Base-by-base conservation (phyloP, 192 early-diverging fungal species). In the Coemansia sp. region DNA sequence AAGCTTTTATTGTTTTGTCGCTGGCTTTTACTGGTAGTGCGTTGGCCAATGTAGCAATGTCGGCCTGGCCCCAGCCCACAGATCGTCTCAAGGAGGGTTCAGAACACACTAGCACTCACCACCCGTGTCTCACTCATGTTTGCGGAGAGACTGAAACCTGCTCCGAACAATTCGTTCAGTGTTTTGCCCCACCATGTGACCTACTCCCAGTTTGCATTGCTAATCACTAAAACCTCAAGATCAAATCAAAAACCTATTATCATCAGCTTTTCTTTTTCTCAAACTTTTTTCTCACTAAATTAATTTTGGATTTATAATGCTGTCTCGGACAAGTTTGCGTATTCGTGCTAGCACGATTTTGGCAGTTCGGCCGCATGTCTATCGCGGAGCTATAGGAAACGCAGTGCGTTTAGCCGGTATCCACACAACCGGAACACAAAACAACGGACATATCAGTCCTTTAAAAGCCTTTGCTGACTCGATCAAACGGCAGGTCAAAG, bases 401-500 rank as follows among this genome's bases (percentile, higher is more conserved):
- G 49, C 50, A 2, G 26, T 47, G 14, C 54, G 53, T 30, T 28
- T 51, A 6, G 59, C 68, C 26, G 49, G 60, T 14, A 20, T 78
- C 7, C 75, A 78, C 50, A 72, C 75, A 2, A 59, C 75, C 2
- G 50, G 50, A 12, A 46, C 52, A 36, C 30, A n/a, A 33, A 40
- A 26, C 21, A 68, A 78, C 53, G 75, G 75, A 1, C 75, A 78
- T 18, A 46, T 70, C 44, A 82, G 76, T 57, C 85, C 91, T 50
- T 64, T 94, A 61, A 67, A 80, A 54, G 89, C 85, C 18, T 98
- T 98, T 73, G 72, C 87, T n/a, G 87, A 94, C 48, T 93, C 92
- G 0, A 68, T 98, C 44, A 90, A 88, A 68, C 86, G 90, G 41
- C 95, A 99, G 81, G 82, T 94, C 49, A 83, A 90, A 72, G 94